Evolutionary conservation across 2,329 filamentous ascomycete genomes (phyloP).

Genomic region (Dothistroma pini): DNA sequence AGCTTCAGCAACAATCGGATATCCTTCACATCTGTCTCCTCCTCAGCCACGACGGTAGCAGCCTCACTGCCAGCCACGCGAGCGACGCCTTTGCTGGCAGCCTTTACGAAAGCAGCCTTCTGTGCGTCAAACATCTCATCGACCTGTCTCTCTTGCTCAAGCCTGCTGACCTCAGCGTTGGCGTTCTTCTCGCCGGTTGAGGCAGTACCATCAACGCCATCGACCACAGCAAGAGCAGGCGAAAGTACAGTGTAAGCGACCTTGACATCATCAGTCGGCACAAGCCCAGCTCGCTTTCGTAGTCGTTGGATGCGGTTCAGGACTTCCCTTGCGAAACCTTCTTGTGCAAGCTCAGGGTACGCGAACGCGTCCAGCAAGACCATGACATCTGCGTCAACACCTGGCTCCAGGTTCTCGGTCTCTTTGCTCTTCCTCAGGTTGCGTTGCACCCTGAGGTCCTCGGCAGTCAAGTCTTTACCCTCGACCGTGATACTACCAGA

Average conservation of each 20-base stretch:
- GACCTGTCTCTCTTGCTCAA: constrained; percentile 33
- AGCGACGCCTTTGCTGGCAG: constrained; percentile 32
- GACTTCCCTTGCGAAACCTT: constrained; percentile 86
- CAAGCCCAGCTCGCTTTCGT: constrained; percentile 87
- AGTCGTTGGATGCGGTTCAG: constrained; percentile 89
- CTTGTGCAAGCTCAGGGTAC: constrained; percentile 80
- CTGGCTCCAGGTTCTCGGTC: constrained; percentile 74
- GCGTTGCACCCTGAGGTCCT: constrained; percentile 78
- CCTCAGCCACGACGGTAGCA: constrained; percentile 64
- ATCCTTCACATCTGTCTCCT: constrained; percentile 79
- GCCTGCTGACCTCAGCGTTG: constrained; percentile 24
- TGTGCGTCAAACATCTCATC: constrained; percentile 37
- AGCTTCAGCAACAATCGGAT: constrained; percentile 70
- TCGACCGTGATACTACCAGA: constrained; percentile 75
- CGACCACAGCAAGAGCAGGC: constrained; percentile 14
- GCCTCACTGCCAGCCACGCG: constrained; percentile 34
- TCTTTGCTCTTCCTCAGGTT: constrained; percentile 69
- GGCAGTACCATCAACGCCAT: constrained; percentile 19
- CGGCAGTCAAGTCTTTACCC: constrained; percentile 76
- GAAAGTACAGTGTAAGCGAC: constrained; percentile 85
- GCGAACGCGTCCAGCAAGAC: constrained; percentile 81
- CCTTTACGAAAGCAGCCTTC: constrained; percentile 35
- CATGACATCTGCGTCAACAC: constrained; percentile 84
- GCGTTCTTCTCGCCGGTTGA: constrained; percentile 26
- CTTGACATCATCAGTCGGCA: constrained; percentile 88